Evolutionary conservation across 1,284 basidiomycete genomes (phyloP), one percentile per base, ranked within the genome.

Genomic region (Xerocomus minutiporus): DNA sequence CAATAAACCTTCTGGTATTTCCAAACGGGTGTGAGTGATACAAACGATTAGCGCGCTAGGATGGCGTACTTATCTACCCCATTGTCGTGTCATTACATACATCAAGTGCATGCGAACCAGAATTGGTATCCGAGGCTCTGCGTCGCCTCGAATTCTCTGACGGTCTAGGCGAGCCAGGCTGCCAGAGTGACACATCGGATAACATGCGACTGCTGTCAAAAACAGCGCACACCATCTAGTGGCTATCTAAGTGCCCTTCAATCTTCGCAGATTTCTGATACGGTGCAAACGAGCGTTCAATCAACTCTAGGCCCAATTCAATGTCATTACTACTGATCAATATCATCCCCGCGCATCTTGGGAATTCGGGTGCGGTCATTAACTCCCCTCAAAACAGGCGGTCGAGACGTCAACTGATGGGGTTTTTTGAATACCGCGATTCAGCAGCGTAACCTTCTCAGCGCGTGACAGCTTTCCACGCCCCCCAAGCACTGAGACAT

Each of bases 311-410:
- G 20, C 20, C 20, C 20, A 28, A 45, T 40, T 52, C 57, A 47
- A 38, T 8, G 8, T 11, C 28, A 28, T 20, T 9, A 9, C n/a
- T 46, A 28, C n/a, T 29, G 35, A 45, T 32, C 43, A 43, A 51
- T 23, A 42, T 46, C 51, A 50, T 51, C 48, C 49, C 25, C 48
- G 15, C 36, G 28, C 52, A 42, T 45, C 12, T 51, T 52, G 35
- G 46, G 55, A 56, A 54, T 20, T 20, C 20, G 50, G 52, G 29
- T 42, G 54, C 63, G 53, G 62, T 57, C 55, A 58, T 55, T 54
- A 61, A 56, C 39, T 20, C 45, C 38, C 32, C 47, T 51, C 28
- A 40, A 35, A 47, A 43, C 35, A 17, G n/a, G 26, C 29, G 26
- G 43, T 52, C 47, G 31, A 50, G 32, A 38, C n/a, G 36, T 17